phyloP scores from a whole-genome alignment of 805 yeast genomes.

The Candida multigemmis region DNA sequence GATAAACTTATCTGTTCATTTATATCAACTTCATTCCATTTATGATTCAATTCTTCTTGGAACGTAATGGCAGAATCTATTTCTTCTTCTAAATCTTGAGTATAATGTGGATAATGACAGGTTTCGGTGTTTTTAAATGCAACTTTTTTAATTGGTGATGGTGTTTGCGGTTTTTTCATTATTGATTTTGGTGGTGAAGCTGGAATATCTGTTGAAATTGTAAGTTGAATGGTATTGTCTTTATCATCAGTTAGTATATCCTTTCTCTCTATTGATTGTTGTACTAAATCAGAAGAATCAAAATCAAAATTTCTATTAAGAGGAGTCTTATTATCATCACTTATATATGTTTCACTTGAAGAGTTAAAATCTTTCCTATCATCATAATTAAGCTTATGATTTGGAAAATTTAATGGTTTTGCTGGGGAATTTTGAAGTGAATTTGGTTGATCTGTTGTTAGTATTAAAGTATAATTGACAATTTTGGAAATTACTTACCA shows the following conservation, averaged over 20 bases:
- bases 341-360: slow-evolving; percentile 32
- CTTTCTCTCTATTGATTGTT: slow-evolving; percentile 5
- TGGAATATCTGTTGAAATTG: slow-evolving; percentile 10
- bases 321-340: slow-evolving; percentile 14
- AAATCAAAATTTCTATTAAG: slow-evolving; percentile 14
- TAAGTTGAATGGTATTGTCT: slow-evolving; percentile 6
- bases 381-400: too few relatives aligned
- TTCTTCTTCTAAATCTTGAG: not conserved
- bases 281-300: slow-evolving; percentile 6
- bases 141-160: slow-evolving; percentile 32
- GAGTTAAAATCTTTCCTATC: slow-evolving; percentile 24
- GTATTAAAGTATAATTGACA: too few relatives aligned
- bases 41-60: slow-evolving; percentile 1
- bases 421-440: too few relatives aligned
- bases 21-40: slow-evolving; percentile 2
- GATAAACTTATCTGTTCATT: slow-evolving; percentile 3
- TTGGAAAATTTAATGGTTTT: slow-evolving; percentile 22
- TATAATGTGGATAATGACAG: slow-evolving; percentile 15
- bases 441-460: too few relatives aligned
- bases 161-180: slow-evolving; percentile 17
- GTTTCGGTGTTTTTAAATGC: slow-evolving; percentile 19
- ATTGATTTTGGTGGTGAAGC: slow-evolving; percentile 31
- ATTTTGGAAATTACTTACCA: too few relatives aligned
- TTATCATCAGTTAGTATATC: slow-evolving; percentile 1
- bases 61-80: not conserved